phyloP scores from a whole-genome alignment of 768 basidiomycete genomes.

The Guyanaporus albipodus region DNA sequence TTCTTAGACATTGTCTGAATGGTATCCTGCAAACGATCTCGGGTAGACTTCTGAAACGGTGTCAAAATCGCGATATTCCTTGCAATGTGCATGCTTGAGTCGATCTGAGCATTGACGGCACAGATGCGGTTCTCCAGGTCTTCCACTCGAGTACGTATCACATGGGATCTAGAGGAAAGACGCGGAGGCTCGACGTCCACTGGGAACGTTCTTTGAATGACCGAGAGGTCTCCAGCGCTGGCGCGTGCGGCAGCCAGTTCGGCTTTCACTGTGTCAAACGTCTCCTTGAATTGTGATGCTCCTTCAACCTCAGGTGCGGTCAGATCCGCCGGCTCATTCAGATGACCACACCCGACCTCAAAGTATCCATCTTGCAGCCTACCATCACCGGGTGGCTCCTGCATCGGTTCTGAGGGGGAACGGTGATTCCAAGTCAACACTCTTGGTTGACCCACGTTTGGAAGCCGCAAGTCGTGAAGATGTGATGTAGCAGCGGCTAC shows the following conservation, averaged over 20 bases:
- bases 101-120: conserved; percentile 53
- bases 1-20: conserved; percentile 62
- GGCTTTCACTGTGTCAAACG: conserved; percentile 84
- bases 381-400: conserved; percentile 24
- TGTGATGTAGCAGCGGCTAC: conserved; percentile 85
- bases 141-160: conserved; percentile 56
- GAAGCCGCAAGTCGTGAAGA: conserved; percentile 60
- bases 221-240: conserved; percentile 27
- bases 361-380: conserved; percentile 25
- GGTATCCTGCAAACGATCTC: conserved; percentile 64
- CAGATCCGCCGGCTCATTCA: conserved; percentile 25
- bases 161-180: conserved; percentile 47
- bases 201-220: conserved; percentile 11
- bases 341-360: conserved; percentile 28
- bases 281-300: conserved; percentile 69
- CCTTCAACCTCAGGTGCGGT: conserved; percentile 55
- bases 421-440: conserved; percentile 41
- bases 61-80: conserved; percentile 82
- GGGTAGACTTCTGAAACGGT: conserved; percentile 82
- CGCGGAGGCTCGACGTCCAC: conserved; percentile 23
- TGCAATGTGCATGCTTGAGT: conserved; percentile 63
- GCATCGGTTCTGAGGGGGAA: conserved; percentile 38
- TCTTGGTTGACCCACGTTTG: conserved; percentile 21
- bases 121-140: conserved; percentile 61
- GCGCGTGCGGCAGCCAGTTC: conserved; percentile 60